A percentile compares a stretch with the other conserved stretches of the same genome.
These are phyloP conservation scores for Volvox africanus DNA, from an alignment of 139 green algal genomes.

Conservation along the genomic window DNA sequence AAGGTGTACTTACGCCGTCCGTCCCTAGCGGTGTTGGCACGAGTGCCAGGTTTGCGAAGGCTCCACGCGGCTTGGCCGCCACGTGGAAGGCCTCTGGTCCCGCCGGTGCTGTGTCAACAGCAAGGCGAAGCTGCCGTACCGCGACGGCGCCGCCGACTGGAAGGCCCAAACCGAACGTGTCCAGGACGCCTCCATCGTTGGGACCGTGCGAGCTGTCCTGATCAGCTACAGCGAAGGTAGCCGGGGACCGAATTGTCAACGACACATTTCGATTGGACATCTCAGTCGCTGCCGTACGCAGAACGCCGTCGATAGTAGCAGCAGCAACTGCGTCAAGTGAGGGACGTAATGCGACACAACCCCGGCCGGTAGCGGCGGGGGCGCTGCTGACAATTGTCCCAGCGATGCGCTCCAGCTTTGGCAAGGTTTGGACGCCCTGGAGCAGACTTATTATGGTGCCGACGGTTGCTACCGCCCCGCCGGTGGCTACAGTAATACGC, in stretches of 20 bases:
- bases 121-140: background rate
- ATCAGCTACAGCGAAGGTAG: background rate
- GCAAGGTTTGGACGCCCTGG: constrained; percentile 35
- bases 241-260: background rate
- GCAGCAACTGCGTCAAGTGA: background rate
- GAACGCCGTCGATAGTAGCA: constrained; percentile 51
- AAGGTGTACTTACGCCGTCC: constrained; percentile 33
- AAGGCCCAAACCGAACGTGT: background rate
- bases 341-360: background rate
- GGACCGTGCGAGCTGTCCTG: background rate
- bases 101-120: background rate
- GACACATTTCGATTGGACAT: background rate
- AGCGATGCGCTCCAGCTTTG: background rate
- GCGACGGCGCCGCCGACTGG: background rate
- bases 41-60: constrained; percentile 51
- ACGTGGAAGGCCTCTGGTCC: constrained; percentile 34
- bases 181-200: constrained; percentile 15
- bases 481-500: background rate
- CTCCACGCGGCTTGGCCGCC: constrained; percentile 43
- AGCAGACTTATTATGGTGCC: constrained; percentile 7
- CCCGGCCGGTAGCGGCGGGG: background rate
- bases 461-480: background rate
- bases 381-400: background rate
- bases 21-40: constrained; percentile 23
- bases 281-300: constrained; percentile 61